These are phyloP conservation scores for Fusarium xyrophilum DNA, from an alignment of 2,329 filamentous ascomycete genomes.

Conservation along the genomic window DNA sequence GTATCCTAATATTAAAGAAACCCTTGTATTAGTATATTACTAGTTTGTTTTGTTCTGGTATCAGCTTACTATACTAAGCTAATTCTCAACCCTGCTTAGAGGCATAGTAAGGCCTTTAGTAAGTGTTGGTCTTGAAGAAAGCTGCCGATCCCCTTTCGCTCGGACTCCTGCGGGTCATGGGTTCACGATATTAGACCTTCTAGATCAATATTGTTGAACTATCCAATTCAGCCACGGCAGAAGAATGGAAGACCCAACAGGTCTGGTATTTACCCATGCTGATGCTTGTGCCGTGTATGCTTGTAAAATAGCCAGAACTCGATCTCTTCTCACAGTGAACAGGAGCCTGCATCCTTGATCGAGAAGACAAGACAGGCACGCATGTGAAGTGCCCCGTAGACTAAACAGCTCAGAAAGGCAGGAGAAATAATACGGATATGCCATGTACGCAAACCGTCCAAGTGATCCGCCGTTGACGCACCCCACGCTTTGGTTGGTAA, in stretches of 20 bases:
- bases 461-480: constrained; percentile 27
- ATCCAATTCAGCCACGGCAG: too few species aligned
- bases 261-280: neutral
- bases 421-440: neutral
- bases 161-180: neutral
- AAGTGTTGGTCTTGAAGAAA: neutral
- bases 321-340: neutral
- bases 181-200: neutral
- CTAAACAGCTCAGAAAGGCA: neutral
- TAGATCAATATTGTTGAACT: neutral
- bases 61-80: too few species aligned
- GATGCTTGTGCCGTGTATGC: neutral
- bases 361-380: neutral
- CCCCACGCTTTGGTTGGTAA: constrained; percentile 33
- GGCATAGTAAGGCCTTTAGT: neutral
- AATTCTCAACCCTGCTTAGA: too few species aligned
- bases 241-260: neutral
- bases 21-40: too few species aligned
- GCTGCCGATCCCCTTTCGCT: neutral
- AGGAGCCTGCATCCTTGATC: neutral
- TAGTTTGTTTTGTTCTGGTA: too few species aligned
- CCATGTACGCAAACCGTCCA: constrained; percentile 1
- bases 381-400: neutral
- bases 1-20: too few species aligned
- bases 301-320: neutral